phyloP scores from a whole-genome alignment of 176 grass and related monocot genomes.

The Rhynchospora breviuscula region DNA sequence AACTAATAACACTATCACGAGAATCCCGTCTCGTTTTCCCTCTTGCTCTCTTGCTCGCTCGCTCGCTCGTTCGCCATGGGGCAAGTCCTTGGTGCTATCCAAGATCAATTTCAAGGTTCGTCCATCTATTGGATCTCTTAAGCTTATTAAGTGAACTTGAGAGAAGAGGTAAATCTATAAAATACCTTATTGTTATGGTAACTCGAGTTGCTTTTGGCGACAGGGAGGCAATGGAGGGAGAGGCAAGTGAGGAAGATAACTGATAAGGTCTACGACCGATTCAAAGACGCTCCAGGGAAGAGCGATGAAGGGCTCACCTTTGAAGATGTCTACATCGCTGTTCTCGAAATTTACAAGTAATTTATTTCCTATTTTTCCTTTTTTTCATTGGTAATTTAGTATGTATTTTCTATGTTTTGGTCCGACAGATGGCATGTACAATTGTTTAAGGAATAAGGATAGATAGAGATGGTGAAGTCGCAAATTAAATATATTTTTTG shows the following conservation, averaged over 20 bases:
- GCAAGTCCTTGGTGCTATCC: slow-evolving; percentile 51
- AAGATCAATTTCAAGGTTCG: slow-evolving; percentile 56
- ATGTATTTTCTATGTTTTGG: neutral
- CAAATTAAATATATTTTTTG: neutral
- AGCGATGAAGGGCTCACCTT: slow-evolving; percentile 60
- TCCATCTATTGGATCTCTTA: neutral
- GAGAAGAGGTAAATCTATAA: neutral
- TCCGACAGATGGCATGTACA: neutral
- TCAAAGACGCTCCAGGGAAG: slow-evolving; percentile 40
- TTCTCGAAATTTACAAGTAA: slow-evolving; percentile 97
- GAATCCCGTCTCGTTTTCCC: neutral
- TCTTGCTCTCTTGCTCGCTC: neutral
- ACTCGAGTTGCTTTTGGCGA: neutral
- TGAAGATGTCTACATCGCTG: slow-evolving; percentile 84
- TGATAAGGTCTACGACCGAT: slow-evolving; percentile 66
- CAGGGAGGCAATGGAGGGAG: slow-evolving; percentile 83
- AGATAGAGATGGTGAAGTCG: neutral
- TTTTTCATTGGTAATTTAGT: neutral
- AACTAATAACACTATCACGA: neutral
- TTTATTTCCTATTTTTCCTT: neutral
- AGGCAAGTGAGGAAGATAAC: slow-evolving; percentile 87
- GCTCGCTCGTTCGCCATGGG: slow-evolving; percentile 39
- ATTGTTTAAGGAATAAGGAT: neutral
- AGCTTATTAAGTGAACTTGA: neutral
- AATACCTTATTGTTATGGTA: neutral